phyloP scores from a whole-genome alignment of 495 filamentous ascomycete genomes.

The Hypoxylon cercidicola region DNA sequence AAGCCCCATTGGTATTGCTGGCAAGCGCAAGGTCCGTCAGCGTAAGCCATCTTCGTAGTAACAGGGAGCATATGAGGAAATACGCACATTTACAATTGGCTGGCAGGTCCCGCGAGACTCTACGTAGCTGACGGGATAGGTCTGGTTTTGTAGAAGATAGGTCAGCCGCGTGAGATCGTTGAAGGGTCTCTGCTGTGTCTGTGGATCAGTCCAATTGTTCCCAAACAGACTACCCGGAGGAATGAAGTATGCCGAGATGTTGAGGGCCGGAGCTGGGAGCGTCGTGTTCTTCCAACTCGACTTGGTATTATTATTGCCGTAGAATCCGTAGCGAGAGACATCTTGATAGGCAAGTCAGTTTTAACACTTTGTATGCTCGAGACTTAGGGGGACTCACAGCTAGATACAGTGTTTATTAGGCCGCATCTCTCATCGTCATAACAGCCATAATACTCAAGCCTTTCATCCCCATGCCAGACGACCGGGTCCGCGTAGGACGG shows the following conservation, averaged over 20 bases:
- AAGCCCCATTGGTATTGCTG: slow-evolving; percentile 33
- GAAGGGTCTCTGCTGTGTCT: slow-evolving; percentile 1
- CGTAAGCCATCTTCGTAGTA: not conserved
- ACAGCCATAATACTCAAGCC: slow-evolving; percentile 6
- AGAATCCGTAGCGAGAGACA: slow-evolving; percentile 6
- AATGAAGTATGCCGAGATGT: slow-evolving; percentile 30
- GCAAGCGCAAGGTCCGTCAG: not conserved
- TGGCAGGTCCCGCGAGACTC: slow-evolving; percentile 10
- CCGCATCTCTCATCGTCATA: not conserved
- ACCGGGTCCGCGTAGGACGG: slow-evolving; percentile 3
- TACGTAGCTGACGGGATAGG: slow-evolving; percentile 15
- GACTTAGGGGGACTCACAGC: slow-evolving; percentile 11
- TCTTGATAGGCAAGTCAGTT: slow-evolving; percentile 10
- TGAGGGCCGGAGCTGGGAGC: slow-evolving; percentile 11
- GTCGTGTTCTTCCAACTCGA: slow-evolving; percentile 16
- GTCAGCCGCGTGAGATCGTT: not conserved
- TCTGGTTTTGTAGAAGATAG: slow-evolving; percentile 13
- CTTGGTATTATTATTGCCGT: slow-evolving; percentile 4
- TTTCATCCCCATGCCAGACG: not conserved
- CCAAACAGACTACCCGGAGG: slow-evolving; percentile 7
- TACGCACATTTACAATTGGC: slow-evolving; percentile 18
- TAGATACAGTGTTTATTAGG: slow-evolving; percentile 5
- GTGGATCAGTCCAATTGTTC: slow-evolving; percentile 11
- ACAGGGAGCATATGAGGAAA: not conserved
- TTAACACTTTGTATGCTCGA: not conserved